Evolutionary conservation across 768 basidiomycete genomes (phyloP).

Genomic region (Mycena epipterygia): DNA sequence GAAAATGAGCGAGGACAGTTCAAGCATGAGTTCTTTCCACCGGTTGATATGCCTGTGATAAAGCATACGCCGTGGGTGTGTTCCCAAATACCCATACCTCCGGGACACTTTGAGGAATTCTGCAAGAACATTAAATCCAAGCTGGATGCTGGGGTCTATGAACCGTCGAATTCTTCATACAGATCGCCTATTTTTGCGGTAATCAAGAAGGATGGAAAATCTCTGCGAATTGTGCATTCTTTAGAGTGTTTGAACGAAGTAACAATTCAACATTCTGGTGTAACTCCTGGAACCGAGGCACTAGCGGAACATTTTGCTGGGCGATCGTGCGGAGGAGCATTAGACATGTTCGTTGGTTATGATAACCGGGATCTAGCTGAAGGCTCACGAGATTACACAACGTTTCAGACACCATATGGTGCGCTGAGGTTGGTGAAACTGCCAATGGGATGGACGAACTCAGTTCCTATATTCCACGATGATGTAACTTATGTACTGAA

Average conservation of each 20-base stretch:
- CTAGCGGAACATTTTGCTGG: slow-evolving; percentile 19
- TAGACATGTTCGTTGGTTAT: slow-evolving; percentile 43
- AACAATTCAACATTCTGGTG: slow-evolving; percentile 32
- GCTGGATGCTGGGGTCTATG: not conserved
- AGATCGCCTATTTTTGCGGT: slow-evolving; percentile 27
- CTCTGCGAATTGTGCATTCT: slow-evolving; percentile 31
- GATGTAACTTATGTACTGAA: slow-evolving; percentile 6
- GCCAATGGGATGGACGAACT: slow-evolving; percentile 47
- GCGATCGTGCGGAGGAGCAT: too few relatives aligned
- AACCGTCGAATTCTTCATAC: slow-evolving; percentile 5
- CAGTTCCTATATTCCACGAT: slow-evolving; percentile 22
- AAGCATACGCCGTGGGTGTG: slow-evolving; percentile 2
- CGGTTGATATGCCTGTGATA: not conserved
- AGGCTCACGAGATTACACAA: slow-evolving; percentile 46
- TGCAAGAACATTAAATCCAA: not conserved
- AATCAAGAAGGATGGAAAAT: slow-evolving; percentile 31
- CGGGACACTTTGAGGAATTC: slow-evolving; percentile 35
- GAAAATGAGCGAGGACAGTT: slow-evolving; percentile 28
- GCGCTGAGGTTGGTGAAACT: slow-evolving; percentile 38
- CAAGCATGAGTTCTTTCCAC: not conserved
- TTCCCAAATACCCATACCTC: slow-evolving; percentile 35
- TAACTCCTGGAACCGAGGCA: slow-evolving; percentile 28
- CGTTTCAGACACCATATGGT: slow-evolving; percentile 44
- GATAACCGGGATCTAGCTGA: slow-evolving; percentile 43
- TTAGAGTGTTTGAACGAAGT: slow-evolving; percentile 45